Base-by-base conservation (phyloP, 192 early-diverging fungal genomes). In the Coemansia asiatica region DNA sequence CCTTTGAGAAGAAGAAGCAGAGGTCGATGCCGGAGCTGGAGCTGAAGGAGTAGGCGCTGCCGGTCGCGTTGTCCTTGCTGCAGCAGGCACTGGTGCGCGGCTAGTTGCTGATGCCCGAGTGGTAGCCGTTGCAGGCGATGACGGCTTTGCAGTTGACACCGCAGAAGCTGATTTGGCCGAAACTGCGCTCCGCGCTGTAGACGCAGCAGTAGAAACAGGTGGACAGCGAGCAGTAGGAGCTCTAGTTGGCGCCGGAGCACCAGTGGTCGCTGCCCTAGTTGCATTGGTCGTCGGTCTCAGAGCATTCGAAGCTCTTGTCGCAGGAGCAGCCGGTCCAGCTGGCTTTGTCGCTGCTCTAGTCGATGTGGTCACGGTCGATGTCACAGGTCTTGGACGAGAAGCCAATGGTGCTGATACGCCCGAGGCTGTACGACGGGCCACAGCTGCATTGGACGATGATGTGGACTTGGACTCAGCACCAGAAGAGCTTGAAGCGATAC, bases 141-240 rank as follows among this genome's bases (percentile, higher is more conserved):
- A n/a, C n/a, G 59, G 33, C 15, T 25, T 36, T 44, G 40, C 40
- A 2, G 40, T 16, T 9, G 40, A 36, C 35, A 36, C 25, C 26
- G 56, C 27, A 6, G 57, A 28, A 6, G 67, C 8, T 18, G 63
- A 25, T 7, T 61, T 64, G 27, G 69, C 65, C 13, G 69, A 64
- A 19, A 62, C 28, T 18, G 61, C 57, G 29, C 35, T 56, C 15
- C 61, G 56, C 13, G 60, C 27, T n/a, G 54, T 59, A 19, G 26
- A 15, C 10, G 44, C 40, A 16, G 60, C 12, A 1, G 60, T 27
- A 48, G 49, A 2, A 4, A 21, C 49, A 62, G 60, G 33, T 16
- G 60, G 4, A n/a, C 46, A 29, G 33, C 60, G 60, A 47, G 38
- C 46, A 51, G 15, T n/a, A 19, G 36, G 21, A 8, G 60, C 21